phyloP scores from a whole-genome alignment of 768 basidiomycete species.

The Lanmaoa rubissima region DNA sequence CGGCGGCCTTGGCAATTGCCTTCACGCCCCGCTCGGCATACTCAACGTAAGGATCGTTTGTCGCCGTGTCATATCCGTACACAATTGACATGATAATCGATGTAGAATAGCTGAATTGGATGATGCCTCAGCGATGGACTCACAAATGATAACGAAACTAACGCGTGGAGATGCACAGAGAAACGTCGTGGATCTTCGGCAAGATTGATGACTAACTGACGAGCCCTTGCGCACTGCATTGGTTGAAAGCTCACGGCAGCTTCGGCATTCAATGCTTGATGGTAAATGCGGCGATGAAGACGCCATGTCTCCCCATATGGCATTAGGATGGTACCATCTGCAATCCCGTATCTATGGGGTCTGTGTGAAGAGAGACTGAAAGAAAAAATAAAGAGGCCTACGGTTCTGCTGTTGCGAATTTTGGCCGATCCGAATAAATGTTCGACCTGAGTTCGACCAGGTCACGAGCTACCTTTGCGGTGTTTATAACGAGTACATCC shows the following conservation, averaged over 20 bases:
- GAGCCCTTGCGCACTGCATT: conserved; percentile 34
- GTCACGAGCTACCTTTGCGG: conserved; percentile 26
- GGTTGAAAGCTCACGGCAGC: conserved; percentile 29
- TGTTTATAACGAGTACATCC: conserved; percentile 29
- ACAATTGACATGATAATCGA: conserved; percentile 29
- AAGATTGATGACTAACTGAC: conserved; percentile 34
- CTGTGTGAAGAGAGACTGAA: neutral
- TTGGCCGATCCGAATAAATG: conserved; percentile 37
- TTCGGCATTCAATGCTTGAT: conserved; percentile 34
- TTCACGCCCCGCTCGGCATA: conserved; percentile 18
- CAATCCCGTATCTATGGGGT: conserved; percentile 31
- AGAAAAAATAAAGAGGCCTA: neutral
- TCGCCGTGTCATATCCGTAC: conserved; percentile 24
- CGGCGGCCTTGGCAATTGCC: conserved; percentile 13
- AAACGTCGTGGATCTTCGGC: conserved; percentile 27
- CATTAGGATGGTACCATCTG: conserved; percentile 34
- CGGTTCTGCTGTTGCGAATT: conserved; percentile 23
- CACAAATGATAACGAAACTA: conserved; percentile 4
- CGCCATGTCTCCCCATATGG: conserved; percentile 42
- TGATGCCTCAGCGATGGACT: neutral
- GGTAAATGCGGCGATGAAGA: conserved; percentile 31
- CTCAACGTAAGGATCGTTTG: conserved; percentile 23
- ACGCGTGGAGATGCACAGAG: conserved; percentile 25
- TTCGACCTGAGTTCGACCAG: conserved; percentile 29
- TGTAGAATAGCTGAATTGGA: conserved; percentile 23